A percentile compares a stretch with the other conserved stretches of the same genome.
These are phyloP conservation scores for Leptographium galeiforme DNA, from an alignment of 2,329 filamentous ascomycete genomes.

Conservation along the genomic window DNA sequence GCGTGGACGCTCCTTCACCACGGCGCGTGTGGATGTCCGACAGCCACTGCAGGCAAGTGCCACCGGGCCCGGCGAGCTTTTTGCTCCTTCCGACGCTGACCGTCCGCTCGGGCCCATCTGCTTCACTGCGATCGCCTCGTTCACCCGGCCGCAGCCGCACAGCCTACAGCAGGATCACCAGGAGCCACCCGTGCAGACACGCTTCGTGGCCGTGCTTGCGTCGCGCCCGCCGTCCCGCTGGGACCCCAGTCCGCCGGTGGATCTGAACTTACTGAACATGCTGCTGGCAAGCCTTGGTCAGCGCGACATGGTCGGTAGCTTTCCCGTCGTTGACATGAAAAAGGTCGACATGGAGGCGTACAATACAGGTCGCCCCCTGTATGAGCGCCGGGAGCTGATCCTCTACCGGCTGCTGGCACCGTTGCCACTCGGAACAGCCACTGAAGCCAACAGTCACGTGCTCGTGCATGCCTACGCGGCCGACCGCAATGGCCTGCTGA, in stretches of 20 bases:
- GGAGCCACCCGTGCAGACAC: constrained; percentile 25
- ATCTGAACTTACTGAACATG: constrained; percentile 26
- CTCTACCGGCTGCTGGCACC: constrained; percentile 34
- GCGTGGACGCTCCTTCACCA: constrained; percentile 33
- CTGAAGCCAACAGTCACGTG: constrained; percentile 29
- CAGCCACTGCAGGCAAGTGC: constrained; percentile 30
- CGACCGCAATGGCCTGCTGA: constrained; percentile 40
- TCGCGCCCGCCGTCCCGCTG: constrained; percentile 25
- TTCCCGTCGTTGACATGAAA: constrained; percentile 38
- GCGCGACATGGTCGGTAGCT: constrained; percentile 25
- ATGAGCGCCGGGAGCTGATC: constrained; percentile 34
- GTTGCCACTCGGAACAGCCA: constrained; percentile 17
- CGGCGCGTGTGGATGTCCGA: constrained; percentile 32
- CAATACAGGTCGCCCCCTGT: constrained; percentile 27
- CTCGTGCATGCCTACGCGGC: constrained; percentile 36
- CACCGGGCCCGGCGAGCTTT: constrained; percentile 20
- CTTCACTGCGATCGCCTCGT: constrained; percentile 39
- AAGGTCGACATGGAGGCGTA: constrained; percentile 38
- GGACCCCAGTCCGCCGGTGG: constrained; percentile 30
- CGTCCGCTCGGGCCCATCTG: constrained; percentile 26
- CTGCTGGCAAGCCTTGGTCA: constrained; percentile 23
- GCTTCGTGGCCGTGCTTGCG: constrained; percentile 27
- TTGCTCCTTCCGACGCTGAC: constrained; percentile 24
- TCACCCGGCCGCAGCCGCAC: constrained; percentile 28
- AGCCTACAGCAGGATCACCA: constrained; percentile 24